These are phyloP conservation scores for Candida sithepensis DNA, from an alignment of 805 yeast genomes.

Conservation along the genomic window DNA sequence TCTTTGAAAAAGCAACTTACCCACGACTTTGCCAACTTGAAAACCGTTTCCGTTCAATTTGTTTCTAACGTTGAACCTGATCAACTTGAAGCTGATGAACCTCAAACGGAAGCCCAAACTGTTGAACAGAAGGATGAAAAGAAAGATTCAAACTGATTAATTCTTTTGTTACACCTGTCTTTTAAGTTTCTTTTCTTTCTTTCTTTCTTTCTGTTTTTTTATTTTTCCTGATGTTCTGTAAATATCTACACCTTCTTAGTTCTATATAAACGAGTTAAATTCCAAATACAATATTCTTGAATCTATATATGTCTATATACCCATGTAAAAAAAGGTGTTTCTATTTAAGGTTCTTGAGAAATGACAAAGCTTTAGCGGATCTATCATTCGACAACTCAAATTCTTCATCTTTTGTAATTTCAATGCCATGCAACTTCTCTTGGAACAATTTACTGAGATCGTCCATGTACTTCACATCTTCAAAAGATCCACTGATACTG, in stretches of 20 bases:
- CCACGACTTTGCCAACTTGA: conserved; percentile 32
- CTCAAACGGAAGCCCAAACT: conserved; percentile 5
- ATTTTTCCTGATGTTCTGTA: background rate
- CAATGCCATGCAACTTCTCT: conserved; percentile 39
- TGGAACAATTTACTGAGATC: conserved; percentile 41
- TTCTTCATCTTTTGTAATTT: conserved; percentile 58
- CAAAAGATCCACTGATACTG: conserved; percentile 62
- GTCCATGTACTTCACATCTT: conserved; percentile 35
- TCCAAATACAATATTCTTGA: conserved; percentile 1
- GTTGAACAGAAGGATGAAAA: background rate
- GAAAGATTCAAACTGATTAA: background rate
- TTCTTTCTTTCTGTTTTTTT: background rate
- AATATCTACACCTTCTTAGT: background rate
- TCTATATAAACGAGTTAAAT: background rate
- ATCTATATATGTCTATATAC: background rate
- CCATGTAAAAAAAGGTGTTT: background rate
- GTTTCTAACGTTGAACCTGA: conserved; percentile 17
- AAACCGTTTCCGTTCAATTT: conserved; percentile 32
- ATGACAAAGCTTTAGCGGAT: background rate
- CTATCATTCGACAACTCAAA: conserved; percentile 17
- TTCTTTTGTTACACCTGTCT: too few species aligned
- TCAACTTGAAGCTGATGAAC: conserved; percentile 7
- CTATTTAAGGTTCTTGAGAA: background rate
- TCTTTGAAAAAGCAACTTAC: conserved; percentile 29
- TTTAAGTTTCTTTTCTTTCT: background rate